Percentiles rank a stretch among this genome's conserved stretches.
These are phyloP conservation scores for Vitis vinifera DNA, from an alignment of 164 flowering plant genomes.

Conservation along the genomic window ASM3070453v1 NC_081805.1:2491501-2492000, in stretches of 20 bases:
- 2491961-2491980: conserved; percentile 79
- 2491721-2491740: conserved; percentile 75
- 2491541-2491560: neutral
- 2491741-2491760: conserved; percentile 8
- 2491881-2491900: no score
- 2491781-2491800: no score
- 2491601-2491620: conserved; percentile 93
- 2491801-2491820: no score
- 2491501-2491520: neutral
- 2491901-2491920: neutral
- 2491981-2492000: conserved; percentile 88
- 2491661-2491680: conserved; percentile 51
- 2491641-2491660: conserved; percentile 64
- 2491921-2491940: neutral
- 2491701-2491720: conserved; percentile 75
- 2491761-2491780: neutral
- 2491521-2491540: neutral
- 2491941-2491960: conserved; percentile 77
- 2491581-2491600: conserved; percentile 61
- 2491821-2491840: no score
- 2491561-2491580: conserved; percentile 15
- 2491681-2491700: conserved; percentile 67
- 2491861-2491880: no score
- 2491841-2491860: no score
- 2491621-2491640: conserved; percentile 51